Conservation (phyloP, 1,284 basidiomycete genomes). For the Boletellus deceptivus region DNA sequence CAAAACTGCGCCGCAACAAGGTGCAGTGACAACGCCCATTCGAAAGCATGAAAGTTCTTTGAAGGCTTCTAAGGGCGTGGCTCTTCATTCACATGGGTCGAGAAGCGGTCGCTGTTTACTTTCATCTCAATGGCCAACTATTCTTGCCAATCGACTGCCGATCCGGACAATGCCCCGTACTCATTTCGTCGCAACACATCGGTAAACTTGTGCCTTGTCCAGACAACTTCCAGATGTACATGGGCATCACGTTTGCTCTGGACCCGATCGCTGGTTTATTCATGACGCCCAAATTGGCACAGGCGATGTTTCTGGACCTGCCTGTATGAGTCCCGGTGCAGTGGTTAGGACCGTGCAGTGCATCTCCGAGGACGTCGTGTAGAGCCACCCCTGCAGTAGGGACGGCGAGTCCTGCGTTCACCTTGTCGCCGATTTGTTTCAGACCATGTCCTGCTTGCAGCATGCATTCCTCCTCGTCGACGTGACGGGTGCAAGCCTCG, state of each 20-base stretch:
- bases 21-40: too few species aligned
- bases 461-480: constrained; percentile 77
- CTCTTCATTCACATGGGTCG: neutral
- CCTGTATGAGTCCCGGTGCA: constrained; percentile 61
- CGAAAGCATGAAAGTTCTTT: neutral
- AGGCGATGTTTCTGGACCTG: constrained; percentile 82
- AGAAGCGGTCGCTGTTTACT: constrained; percentile 25
- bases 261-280: constrained; percentile 85
- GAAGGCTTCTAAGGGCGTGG: constrained; percentile 7
- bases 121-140: constrained; percentile 45
- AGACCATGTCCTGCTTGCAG: constrained; percentile 79
- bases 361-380: constrained; percentile 83
- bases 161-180: too few species aligned
- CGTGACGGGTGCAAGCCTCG: constrained; percentile 51
- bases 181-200: constrained; percentile 41
- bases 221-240: constrained; percentile 45
- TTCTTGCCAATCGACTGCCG: constrained; percentile 61
- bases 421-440: constrained; percentile 64
- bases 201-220: constrained; percentile 54
- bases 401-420: constrained; percentile 79
- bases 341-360: constrained; percentile 58
- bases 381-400: constrained; percentile 79
- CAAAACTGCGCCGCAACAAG: too few species aligned
- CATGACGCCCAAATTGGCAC: constrained; percentile 81
- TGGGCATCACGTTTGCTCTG: constrained; percentile 67